Percentiles rank a stretch among this genome's conserved stretches.
Evolutionary conservation across 148 eudicot genomes (phyloP).

Genomic region (Silene uniflora): DNA sequence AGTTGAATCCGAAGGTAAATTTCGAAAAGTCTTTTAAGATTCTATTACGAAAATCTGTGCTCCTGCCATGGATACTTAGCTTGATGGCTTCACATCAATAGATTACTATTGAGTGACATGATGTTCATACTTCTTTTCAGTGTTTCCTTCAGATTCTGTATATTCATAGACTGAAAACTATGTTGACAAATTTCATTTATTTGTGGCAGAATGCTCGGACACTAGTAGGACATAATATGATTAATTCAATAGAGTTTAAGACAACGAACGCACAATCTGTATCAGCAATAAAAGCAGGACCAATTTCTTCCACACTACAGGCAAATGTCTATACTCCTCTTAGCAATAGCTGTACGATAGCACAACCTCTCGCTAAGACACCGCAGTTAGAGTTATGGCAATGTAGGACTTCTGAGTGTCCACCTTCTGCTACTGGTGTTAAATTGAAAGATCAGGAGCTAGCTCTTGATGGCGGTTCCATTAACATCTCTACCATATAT

Average conservation of each 20-base stretch:
- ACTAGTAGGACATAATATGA: slow-evolving; percentile 33
- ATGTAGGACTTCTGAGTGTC: slow-evolving; percentile 37
- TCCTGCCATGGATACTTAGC: neutral
- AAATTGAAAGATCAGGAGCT: slow-evolving; percentile 55
- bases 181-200: slow-evolving; percentile 2
- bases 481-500: slow-evolving; percentile 71
- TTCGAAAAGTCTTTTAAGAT: neutral
- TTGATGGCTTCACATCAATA: neutral
- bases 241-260: slow-evolving; percentile 34
- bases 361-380: slow-evolving; percentile 32
- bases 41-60: neutral
- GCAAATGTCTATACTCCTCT: slow-evolving; percentile 41
- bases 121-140: neutral
- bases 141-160: neutral
- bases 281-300: slow-evolving; percentile 30
- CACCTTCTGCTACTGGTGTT: slow-evolving; percentile 27
- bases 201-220: slow-evolving; percentile 41
- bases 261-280: slow-evolving; percentile 35
- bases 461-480: slow-evolving; percentile 69
- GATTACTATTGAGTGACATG: neutral
- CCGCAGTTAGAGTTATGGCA: slow-evolving; percentile 42
- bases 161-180: neutral
- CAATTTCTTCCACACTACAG: slow-evolving; percentile 33
- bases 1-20: slow-evolving; percentile 57
- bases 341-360: too few relatives aligned